These are phyloP conservation scores for Angophora floribunda DNA, from an alignment of 345 rosid species.

Conservation along the genomic window DNA sequence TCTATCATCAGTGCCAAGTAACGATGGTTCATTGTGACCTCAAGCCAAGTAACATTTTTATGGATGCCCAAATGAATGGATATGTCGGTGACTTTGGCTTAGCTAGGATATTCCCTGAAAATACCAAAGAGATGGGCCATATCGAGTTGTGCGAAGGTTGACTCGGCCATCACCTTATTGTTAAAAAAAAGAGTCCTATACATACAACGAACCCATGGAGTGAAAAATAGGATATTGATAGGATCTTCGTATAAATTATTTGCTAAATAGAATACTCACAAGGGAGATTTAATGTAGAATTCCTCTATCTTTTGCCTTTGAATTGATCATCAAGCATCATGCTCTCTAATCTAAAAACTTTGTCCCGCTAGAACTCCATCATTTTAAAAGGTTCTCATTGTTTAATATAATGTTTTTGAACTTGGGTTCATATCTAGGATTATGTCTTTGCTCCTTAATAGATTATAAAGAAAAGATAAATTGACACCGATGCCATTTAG, in stretches of 20 bases:
- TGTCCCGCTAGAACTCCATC: not conserved
- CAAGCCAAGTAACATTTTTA: slow-evolving; percentile 7
- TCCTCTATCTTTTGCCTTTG: not conserved
- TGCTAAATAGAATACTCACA: not conserved
- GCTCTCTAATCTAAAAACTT: not conserved
- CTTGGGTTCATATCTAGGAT: not conserved
- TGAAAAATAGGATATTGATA: not conserved
- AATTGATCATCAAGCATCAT: not conserved
- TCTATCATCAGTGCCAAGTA: not conserved
- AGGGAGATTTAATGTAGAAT: not conserved
- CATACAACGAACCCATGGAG: not conserved
- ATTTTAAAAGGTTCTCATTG: not conserved
- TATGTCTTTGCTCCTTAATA: not conserved
- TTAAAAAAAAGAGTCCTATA: not conserved
- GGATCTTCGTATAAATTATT: not conserved
- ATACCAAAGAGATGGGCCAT: not conserved
- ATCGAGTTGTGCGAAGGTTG: not conserved
- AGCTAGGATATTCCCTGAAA: not conserved
- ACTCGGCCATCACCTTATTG: not conserved
- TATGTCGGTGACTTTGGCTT: slow-evolving; percentile 4
- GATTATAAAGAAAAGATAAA: not conserved
- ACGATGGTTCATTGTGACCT: slow-evolving; percentile 15
- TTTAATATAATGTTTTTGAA: not conserved
- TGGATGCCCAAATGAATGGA: slow-evolving; percentile 1
- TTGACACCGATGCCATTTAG: not conserved